Evolutionary conservation across 441 rosid genomes (phyloP).

Genomic region (Erodium texanum): DNA sequence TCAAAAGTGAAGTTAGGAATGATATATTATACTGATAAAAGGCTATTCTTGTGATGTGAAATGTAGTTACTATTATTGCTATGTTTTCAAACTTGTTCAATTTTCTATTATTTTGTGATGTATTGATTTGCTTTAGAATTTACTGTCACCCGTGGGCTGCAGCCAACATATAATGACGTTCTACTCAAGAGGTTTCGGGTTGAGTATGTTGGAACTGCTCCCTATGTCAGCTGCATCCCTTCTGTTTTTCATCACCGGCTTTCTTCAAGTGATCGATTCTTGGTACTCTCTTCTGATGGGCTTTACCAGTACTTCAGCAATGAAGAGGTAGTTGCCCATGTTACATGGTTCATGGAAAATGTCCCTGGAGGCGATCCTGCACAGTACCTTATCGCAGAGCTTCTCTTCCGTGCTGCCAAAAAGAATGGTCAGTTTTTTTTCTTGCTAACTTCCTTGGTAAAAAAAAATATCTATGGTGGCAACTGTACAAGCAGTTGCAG

Average conservation of each 20-base stretch:
- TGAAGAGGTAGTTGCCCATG: conserved; percentile 92
- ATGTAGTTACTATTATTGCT: background rate
- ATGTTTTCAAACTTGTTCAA: background rate
- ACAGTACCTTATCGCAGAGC: conserved; percentile 86
- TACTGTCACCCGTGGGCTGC: conserved; percentile 27
- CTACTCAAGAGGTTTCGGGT: conserved; percentile 67
- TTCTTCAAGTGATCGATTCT: conserved; percentile 70
- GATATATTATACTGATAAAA: background rate
- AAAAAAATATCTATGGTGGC: background rate
- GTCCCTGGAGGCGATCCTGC: conserved; percentile 97
- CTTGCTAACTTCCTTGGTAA: conserved; percentile 1
- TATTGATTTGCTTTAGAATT: conserved; percentile 8
- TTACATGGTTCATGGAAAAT: conserved; percentile 93
- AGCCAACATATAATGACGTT: conserved; percentile 83
- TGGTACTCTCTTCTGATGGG: conserved; percentile 88
- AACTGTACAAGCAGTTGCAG: too few species aligned
- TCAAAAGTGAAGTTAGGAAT: conserved; percentile 1
- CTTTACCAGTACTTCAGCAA: conserved; percentile 89
- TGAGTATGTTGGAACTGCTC: conserved; percentile 61
- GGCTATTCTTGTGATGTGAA: background rate
- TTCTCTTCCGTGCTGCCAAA: conserved; percentile 87
- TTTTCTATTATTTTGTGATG: background rate
- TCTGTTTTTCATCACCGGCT: conserved; percentile 74
- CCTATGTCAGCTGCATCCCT: conserved; percentile 75
- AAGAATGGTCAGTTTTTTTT: conserved; percentile 57